These are phyloP conservation scores for Podospora sp. DNA, from an alignment of 495 filamentous ascomycete genomes.

Conservation along the genomic window DNA sequence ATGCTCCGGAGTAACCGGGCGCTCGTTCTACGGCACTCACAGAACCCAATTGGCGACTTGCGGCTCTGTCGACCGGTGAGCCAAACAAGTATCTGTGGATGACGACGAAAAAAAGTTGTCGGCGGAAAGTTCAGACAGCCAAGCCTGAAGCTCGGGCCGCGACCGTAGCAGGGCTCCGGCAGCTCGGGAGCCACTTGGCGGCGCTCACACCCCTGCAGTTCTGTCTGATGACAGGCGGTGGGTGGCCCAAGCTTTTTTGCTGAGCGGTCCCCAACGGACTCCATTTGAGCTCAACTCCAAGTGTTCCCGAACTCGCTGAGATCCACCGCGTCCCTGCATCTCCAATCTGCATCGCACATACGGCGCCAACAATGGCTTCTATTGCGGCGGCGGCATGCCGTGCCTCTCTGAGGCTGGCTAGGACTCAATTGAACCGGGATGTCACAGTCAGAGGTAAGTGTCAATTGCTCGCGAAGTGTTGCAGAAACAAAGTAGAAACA, in stretches of 20 bases:
- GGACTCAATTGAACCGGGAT: conserved; percentile 52
- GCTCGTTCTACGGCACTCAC: not conserved
- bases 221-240: conserved; percentile 8
- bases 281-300: conserved; percentile 6
- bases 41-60: not conserved
- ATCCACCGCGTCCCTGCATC: conserved; percentile 14
- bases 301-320: conserved; percentile 4
- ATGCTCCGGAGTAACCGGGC: not conserved
- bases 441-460: conserved; percentile 52
- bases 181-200: not conserved
- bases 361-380: conserved; percentile 52
- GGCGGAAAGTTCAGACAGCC: conserved; percentile 13
- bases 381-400: conserved; percentile 52
- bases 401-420: conserved; percentile 51
- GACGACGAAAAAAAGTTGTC: conserved; percentile 7
- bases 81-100: not conserved
- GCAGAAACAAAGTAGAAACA: conserved; percentile 13
- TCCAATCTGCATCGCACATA: conserved; percentile 23
- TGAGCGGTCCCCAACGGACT: conserved; percentile 25
- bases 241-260: conserved; percentile 28
- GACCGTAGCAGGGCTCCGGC: conserved; percentile 4
- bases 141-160: not conserved
- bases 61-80: not conserved
- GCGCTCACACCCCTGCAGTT: not conserved
- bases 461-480: not conserved